These are phyloP conservation scores for Antitrichia curtipendula DNA, from an alignment of 225 moss, liverwort and hornwort genomes.

Conservation along the genomic window DNA sequence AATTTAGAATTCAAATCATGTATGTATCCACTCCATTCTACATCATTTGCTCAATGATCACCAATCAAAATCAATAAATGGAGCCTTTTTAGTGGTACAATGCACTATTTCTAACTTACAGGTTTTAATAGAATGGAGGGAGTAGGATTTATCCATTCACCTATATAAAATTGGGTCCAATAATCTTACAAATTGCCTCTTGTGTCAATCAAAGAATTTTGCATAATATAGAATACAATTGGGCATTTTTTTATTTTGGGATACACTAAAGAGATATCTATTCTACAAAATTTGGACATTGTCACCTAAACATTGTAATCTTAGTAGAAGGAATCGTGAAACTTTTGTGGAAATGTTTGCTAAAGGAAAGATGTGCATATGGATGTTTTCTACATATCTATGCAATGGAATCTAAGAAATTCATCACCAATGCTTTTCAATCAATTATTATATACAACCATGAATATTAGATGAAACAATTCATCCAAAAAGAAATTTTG, in stretches of 20 bases:
- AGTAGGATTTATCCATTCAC: no score
- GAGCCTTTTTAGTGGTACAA: no score
- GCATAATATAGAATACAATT: neutral
- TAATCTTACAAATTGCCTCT: neutral
- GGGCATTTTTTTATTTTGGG: no score
- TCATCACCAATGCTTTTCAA: neutral
- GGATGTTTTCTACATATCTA: neutral
- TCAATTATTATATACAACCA: neutral
- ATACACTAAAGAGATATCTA: neutral
- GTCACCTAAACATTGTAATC: neutral
- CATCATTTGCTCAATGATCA: no score
- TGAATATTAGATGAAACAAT: neutral
- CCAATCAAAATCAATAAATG: no score
- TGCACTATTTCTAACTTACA: no score
- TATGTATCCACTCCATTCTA: no score
- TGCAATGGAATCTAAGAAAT: accelerated
- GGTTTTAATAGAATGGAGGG: no score
- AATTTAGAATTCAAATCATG: no score
- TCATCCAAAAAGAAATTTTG: neutral
- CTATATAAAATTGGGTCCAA: neutral
- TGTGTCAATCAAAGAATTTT: neutral
- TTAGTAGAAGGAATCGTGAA: neutral
- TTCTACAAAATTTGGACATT: neutral
- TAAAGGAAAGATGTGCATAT: neutral
- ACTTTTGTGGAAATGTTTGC: neutral